Percentiles rank a stretch among this genome's conserved stretches.
Conservation (phyloP, 257 asterid genomes). For the Pogostemon cablin region DNA sequence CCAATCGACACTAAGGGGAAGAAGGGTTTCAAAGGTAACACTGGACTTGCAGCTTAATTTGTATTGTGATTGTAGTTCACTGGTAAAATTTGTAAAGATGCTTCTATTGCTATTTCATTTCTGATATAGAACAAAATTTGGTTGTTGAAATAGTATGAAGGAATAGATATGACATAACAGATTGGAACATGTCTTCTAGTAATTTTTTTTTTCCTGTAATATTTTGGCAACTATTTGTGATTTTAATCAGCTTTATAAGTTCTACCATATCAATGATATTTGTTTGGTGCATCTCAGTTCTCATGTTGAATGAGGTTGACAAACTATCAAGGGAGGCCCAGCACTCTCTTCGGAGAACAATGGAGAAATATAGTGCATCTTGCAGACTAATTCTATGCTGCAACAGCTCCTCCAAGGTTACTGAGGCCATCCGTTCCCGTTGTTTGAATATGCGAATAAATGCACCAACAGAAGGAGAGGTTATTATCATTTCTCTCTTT, state of each 20-base stretch:
- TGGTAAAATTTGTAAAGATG: not conserved
- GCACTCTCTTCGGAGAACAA: conserved; percentile 95
- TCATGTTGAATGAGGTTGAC: conserved; percentile 95
- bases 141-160: conserved; percentile 3
- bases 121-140: not conserved
- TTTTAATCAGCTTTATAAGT: conserved; percentile 22
- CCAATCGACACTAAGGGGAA: conserved; percentile 90
- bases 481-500: conserved; percentile 36
- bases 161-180: conserved; percentile 4
- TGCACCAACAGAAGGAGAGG: conserved; percentile 87
- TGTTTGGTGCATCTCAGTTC: conserved; percentile 51
- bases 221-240: conserved; percentile 23
- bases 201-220: not conserved
- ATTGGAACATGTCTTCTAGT: not conserved
- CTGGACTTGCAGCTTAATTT: conserved; percentile 1
- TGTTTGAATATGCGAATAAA: conserved; percentile 88
- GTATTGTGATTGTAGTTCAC: conserved; percentile 7
- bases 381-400: conserved; percentile 94
- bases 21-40: conserved; percentile 90
- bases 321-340: conserved; percentile 99
- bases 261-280: conserved; percentile 35
- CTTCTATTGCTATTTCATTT: conserved; percentile 8
- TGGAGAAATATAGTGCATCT: conserved; percentile 96
- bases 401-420: conserved; percentile 96
- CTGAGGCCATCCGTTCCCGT: conserved; percentile 98